Evolutionary conservation across 148 eudicot genomes (phyloP).

Genomic region (Chenopodium album): DNA sequence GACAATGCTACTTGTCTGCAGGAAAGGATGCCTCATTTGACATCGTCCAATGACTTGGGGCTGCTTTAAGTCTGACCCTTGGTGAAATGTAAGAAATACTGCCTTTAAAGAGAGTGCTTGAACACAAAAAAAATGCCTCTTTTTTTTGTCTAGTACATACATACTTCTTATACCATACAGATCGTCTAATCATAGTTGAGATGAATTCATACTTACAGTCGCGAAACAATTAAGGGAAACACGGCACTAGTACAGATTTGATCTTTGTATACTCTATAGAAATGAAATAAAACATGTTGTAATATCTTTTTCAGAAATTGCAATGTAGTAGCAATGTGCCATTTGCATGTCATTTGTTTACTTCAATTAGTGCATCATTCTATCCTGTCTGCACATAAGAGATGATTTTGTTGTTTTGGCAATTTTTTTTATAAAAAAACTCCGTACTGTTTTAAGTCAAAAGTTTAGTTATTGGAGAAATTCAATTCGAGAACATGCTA

Average conservation of each 20-base stretch:
- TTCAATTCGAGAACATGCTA: too few species aligned
- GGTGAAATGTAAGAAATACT: constrained; percentile 9
- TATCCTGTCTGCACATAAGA: too few species aligned
- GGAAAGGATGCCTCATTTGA: constrained; percentile 25
- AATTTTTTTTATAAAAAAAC: too few species aligned
- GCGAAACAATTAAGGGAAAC: not conserved
- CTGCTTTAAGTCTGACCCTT: constrained; percentile 11
- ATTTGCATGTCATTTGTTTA: not conserved
- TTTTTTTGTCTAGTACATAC: not conserved
- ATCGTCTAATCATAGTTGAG: not conserved
- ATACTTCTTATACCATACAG: not conserved
- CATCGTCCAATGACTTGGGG: constrained; percentile 4
- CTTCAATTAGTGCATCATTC: not conserved
- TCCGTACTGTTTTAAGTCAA: too few species aligned
- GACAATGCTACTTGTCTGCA: constrained; percentile 18
- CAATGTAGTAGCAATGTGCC: not conserved
- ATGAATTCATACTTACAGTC: not conserved
- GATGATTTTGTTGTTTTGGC: too few species aligned
- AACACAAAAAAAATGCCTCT: not conserved
- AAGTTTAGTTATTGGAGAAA: too few species aligned
- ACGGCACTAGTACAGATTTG: not conserved
- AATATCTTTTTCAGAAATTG: not conserved
- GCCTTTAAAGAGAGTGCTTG: not conserved
- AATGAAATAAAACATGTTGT: not conserved
- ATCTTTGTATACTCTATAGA: not conserved